Conservation (phyloP, 345 rosid species). For the Eucalyptus coolabah region DNA sequence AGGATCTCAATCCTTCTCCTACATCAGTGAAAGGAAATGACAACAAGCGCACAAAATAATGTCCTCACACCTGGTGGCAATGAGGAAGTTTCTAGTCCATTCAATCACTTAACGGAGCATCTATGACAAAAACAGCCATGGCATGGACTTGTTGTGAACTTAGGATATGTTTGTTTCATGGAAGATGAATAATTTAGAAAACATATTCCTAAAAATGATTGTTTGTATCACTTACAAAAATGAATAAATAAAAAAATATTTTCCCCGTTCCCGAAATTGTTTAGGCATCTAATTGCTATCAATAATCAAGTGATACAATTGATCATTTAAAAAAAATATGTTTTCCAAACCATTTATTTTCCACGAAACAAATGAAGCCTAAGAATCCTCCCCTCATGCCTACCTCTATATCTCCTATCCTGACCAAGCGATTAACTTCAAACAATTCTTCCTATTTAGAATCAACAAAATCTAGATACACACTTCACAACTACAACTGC, state of each 20-base stretch:
- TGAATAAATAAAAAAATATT: neutral
- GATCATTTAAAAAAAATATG: neutral
- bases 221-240: neutral
- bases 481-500: neutral
- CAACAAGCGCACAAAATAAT: neutral
- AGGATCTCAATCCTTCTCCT: neutral
- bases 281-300: neutral
- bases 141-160: neutral
- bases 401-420: neutral
- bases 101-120: neutral
- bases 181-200: neutral
- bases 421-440: neutral
- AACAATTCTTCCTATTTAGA: neutral
- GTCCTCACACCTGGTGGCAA: neutral
- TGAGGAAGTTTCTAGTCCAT: neutral
- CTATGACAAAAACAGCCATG: neutral
- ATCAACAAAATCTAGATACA: neutral
- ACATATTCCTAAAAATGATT: neutral
- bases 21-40: neutral
- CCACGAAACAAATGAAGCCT: neutral
- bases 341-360: neutral
- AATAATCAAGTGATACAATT: neutral
- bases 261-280: neutral
- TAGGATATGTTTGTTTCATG: neutral
- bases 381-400: neutral